Conservation (phyloP, 176 grass and related monocot species). For the Pontederia paniculata region DNA sequence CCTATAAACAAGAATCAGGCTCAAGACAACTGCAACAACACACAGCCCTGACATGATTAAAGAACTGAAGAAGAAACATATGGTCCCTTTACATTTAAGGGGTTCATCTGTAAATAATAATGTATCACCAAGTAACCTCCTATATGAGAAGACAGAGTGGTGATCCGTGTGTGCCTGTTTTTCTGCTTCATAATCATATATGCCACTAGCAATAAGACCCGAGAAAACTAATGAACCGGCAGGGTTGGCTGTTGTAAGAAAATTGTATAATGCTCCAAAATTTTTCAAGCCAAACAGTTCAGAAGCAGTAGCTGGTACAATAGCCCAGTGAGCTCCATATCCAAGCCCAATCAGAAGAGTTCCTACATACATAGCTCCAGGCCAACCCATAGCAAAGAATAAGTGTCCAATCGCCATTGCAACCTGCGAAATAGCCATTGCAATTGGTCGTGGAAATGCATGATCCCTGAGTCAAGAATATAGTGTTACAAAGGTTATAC, state of each 20-base stretch:
- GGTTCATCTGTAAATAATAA: not conserved
- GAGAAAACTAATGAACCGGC: constrained; percentile 1
- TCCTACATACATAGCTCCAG: constrained; percentile 5
- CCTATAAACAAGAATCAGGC: constrained; percentile 7
- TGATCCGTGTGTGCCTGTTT: not conserved
- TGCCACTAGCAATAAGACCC: not conserved
- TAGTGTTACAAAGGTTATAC: no score
- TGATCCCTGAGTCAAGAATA: not conserved
- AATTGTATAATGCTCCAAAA: constrained; percentile 11
- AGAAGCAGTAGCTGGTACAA: constrained; percentile 5
- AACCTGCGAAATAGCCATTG: constrained; percentile 1
- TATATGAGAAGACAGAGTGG: not conserved
- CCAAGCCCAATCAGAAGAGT: constrained; percentile 5
- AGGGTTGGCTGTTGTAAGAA: constrained; percentile 4
- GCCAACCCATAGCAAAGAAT: constrained; percentile 10
- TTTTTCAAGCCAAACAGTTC: constrained; percentile 11
- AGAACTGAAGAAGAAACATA: constrained; percentile 9
- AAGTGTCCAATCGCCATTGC: constrained; percentile 2
- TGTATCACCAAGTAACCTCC: not conserved
- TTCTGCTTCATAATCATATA: constrained; percentile 9
- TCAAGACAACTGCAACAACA: not conserved
- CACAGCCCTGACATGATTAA: constrained; percentile 6
- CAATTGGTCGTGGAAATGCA: not conserved
- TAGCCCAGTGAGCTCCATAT: constrained; percentile 13
- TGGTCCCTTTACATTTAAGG: constrained; percentile 7